phyloP scores from a whole-genome alignment of 495 filamentous ascomycete species.

The Penicillium paxilli region DNA sequence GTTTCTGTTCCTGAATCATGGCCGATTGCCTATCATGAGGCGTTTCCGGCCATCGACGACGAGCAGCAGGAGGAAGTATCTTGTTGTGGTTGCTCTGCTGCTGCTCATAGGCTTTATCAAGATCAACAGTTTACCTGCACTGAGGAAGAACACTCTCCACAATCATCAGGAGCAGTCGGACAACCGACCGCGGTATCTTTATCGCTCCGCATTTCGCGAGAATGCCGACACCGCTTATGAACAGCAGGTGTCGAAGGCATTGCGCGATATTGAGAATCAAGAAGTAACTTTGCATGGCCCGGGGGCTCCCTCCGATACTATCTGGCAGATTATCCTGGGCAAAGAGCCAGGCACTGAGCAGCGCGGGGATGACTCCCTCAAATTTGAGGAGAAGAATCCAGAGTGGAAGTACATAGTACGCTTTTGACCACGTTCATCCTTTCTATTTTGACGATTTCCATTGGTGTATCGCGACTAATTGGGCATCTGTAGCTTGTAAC shows the following conservation, averaged over 20 bases:
- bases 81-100: conserved; percentile 8
- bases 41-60: not conserved
- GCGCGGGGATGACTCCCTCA: conserved; percentile 26
- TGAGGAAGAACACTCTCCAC: too few relatives aligned
- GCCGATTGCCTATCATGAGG: conserved; percentile 10
- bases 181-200: conserved; percentile 27
- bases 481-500: conserved; percentile 38
- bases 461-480: too few relatives aligned
- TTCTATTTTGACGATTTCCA: too few relatives aligned
- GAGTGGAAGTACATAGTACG: conserved; percentile 37
- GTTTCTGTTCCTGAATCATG: conserved; percentile 1
- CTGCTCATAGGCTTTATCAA: conserved; percentile 7
- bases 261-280: conserved; percentile 25
- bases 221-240: conserved; percentile 33
- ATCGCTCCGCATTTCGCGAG: conserved; percentile 32
- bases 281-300: conserved; percentile 8
- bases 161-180: conserved; percentile 1
- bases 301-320: conserved; percentile 13
- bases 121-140: not conserved
- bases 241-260: conserved; percentile 19
- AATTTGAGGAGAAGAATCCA: conserved; percentile 29
- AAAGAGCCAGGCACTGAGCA: conserved; percentile 4
- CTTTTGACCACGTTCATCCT: too few relatives aligned
- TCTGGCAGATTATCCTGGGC: conserved; percentile 40
- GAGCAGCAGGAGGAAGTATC: conserved; percentile 7